These are phyloP conservation scores for Leptographium procerum DNA, from an alignment of 2,329 filamentous ascomycete species.

Conservation along the genomic window DNA sequence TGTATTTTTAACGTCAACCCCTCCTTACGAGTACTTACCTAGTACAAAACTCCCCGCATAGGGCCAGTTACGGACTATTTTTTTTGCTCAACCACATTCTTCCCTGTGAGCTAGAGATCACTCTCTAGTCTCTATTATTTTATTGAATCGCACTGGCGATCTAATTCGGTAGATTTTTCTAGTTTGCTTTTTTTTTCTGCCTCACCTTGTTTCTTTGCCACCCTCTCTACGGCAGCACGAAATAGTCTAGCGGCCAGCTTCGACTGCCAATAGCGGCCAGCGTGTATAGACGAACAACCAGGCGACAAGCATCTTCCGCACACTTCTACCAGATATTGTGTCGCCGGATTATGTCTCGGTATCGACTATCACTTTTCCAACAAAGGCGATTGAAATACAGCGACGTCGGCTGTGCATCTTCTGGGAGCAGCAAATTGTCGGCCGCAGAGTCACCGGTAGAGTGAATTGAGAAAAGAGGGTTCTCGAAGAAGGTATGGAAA, in stretches of 20 bases:
- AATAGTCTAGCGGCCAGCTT: background rate
- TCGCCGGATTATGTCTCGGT: constrained; percentile 8
- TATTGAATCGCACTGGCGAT: background rate
- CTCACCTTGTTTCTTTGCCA: background rate
- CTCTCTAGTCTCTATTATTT: background rate
- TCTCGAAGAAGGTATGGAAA: background rate
- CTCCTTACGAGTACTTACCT: constrained; percentile 2
- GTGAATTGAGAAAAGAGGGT: background rate
- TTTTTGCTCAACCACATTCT: constrained; percentile 8
- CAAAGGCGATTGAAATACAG: constrained; percentile 6
- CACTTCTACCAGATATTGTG: background rate
- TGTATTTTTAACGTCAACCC: background rate
- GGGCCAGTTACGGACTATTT: constrained; percentile 5
- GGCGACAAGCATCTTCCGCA: background rate
- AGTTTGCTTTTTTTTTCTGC: background rate
- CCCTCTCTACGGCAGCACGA: background rate
- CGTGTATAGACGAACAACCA: background rate
- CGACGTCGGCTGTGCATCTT: background rate
- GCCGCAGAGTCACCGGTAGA: background rate
- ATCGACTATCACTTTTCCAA: constrained; percentile 1
- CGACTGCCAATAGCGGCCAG: background rate
- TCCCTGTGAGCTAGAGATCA: background rate
- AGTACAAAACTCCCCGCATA: background rate
- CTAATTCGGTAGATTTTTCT: background rate
- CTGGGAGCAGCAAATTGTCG: background rate